Evolutionary conservation across 1,284 basidiomycete genomes (phyloP), one percentile per base, ranked within the genome.

Genomic region (Apiotrichum sp.): DNA sequence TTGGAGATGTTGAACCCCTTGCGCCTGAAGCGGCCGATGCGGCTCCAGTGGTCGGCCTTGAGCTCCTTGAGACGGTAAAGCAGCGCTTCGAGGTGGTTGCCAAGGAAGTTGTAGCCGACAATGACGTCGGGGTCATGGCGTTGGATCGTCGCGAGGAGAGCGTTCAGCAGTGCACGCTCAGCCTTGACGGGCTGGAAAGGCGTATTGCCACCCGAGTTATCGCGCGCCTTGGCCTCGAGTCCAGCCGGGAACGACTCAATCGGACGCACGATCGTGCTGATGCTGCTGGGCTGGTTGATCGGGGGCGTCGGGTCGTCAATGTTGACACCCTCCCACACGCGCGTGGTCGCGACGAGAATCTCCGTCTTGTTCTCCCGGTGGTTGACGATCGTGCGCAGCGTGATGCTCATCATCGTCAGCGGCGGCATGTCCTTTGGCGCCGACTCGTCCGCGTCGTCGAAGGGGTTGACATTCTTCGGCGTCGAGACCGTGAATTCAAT

Each of bases 51-150:
- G 53, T 96, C 89, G 11, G 84, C 83, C 69, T 90, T 91, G 45
- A 91, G 81, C 61, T 96, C 90, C 62, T 85, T 84, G 86, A 98
- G 88, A 0, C 96, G 86, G 68, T 90, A 86, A 31, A 99, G 81
- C 22, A 99, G 80, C 31, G 96, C 87, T 66, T 98, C 95, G 34
- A 98, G 82, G 4, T 87, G 86, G 45, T 87, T 87, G n/a, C 90
- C 93, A 11, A 90, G 79, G 73, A 99, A 95, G 57, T 97, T 93
- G 70, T 98, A 93, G 0, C 95, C 93, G 35, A 98, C 82, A 50
- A 98, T 85, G 36, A 98, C 85, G 71, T 99, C 96, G 0, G 96
- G 93, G 69, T 98, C 96, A 32, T 88, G 82, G 67, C 86, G 87
- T 70, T 89, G 83, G 36, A 98, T 82, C 6, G 86, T 84, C 45